Conservation (phyloP, 1,139 yeast species). For the Magnusiomyces magnusii region DNA sequence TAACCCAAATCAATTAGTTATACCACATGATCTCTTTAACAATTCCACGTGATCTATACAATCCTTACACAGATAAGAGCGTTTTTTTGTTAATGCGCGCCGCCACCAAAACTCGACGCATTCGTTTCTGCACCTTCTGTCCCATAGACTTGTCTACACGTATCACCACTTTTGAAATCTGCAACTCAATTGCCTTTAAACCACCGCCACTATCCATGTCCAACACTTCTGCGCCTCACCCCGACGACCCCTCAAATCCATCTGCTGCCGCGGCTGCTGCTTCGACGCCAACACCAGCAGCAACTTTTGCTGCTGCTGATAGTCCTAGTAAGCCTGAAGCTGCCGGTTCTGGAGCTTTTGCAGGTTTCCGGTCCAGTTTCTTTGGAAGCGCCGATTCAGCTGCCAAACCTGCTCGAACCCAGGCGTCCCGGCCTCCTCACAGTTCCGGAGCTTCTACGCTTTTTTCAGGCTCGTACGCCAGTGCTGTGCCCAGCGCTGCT, state of each 20-base stretch:
- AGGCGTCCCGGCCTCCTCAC: constrained; percentile 1
- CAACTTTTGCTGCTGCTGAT: not conserved
- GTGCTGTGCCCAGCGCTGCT: not conserved
- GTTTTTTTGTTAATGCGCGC: no score
- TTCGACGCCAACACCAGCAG: not conserved
- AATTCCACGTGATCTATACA: no score
- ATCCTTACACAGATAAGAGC: no score
- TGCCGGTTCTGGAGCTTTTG: not conserved
- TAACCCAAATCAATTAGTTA: no score
- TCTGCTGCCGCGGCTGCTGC: not conserved
- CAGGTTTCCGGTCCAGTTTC: not conserved
- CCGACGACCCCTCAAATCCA: not conserved
- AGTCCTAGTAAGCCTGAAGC: not conserved
- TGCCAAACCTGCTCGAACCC: not conserved
- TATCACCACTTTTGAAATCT: no score
- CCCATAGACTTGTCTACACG: no score
- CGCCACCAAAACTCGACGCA: no score
- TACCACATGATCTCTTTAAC: no score
- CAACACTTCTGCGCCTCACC: not conserved
- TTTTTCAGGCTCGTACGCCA: constrained; percentile 1
- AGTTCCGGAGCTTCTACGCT: constrained; percentile 2
- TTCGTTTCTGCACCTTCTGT: no score
- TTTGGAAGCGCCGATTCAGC: not conserved
- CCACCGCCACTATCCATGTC: not conserved
- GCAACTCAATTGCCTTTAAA: not conserved